Evolutionary conservation across 106 monocot genomes (phyloP).

Genomic region (Dendrobium officinale): DNA sequence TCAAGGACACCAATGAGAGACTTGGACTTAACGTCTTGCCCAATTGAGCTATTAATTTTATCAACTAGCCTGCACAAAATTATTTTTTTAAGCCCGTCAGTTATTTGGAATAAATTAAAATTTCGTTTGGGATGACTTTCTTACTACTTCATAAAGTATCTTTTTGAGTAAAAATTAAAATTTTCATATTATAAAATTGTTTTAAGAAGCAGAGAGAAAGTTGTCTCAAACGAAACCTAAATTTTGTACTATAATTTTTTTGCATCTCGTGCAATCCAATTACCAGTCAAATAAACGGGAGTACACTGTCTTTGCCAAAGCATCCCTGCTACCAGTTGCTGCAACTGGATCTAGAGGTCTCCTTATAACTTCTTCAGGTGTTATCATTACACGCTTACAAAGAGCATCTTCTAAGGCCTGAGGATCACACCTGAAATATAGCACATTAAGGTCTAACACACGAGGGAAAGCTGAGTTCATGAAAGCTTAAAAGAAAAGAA

Average conservation of each 20-base stretch:
- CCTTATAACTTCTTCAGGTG: conserved; percentile 98
- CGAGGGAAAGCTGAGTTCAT: not conserved
- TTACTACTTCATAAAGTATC: no score
- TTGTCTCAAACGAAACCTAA: not conserved
- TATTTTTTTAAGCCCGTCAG: not conserved
- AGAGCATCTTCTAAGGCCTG: conserved; percentile 85
- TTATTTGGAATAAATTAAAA: not conserved
- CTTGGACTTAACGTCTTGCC: conserved; percentile 79
- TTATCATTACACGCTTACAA: conserved; percentile 90
- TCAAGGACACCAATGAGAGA: conserved; percentile 96
- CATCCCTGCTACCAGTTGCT: conserved; percentile 86
- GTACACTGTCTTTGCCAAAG: conserved; percentile 93
- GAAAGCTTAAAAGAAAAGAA: conserved; percentile 1
- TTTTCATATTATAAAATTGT: no score
- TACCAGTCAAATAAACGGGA: conserved; percentile 98
- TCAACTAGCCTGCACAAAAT: conserved; percentile 73
- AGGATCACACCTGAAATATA: conserved; percentile 77
- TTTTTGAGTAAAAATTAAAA: no score
- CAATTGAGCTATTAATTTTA: conserved; percentile 94
- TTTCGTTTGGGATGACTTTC: no score
- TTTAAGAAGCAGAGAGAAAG: no score
- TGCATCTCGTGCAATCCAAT: not conserved
- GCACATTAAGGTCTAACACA: not conserved
- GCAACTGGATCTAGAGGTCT: conserved; percentile 75
- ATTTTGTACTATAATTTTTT: not conserved